Evolutionary conservation across 2,329 filamentous ascomycete genomes (phyloP).

Genomic region (Microcyclosporella mali): DNA sequence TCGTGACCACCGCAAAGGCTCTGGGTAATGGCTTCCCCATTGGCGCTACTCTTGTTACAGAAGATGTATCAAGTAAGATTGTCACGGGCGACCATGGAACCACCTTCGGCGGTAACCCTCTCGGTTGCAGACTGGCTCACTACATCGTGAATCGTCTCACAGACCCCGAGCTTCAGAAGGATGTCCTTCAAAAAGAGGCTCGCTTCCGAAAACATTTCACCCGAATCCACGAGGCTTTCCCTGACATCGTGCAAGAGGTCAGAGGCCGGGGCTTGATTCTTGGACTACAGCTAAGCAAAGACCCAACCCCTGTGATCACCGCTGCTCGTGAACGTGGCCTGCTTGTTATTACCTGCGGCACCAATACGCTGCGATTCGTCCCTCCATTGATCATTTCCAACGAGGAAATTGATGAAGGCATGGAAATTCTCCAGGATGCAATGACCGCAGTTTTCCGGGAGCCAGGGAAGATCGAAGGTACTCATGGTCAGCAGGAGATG

Average conservation of each 20-base stretch:
- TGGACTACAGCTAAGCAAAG: constrained; percentile 72
- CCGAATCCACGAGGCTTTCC: constrained; percentile 54
- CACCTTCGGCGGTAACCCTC: constrained; percentile 87
- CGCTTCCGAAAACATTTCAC: constrained; percentile 55
- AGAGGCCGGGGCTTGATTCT: constrained; percentile 80
- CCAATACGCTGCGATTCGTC: constrained; percentile 86
- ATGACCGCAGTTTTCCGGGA: constrained; percentile 51
- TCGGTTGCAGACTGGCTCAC: constrained; percentile 77
- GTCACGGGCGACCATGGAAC: constrained; percentile 82
- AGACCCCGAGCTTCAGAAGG: constrained; percentile 61
- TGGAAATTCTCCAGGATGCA: constrained; percentile 67
- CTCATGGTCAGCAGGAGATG: constrained; percentile 43
- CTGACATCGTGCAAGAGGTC: constrained; percentile 68
- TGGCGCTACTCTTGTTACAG: constrained; percentile 67
- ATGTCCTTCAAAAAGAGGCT: constrained; percentile 62
- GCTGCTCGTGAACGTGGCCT: constrained; percentile 83
- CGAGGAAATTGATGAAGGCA: constrained; percentile 70
- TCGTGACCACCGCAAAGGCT: constrained; percentile 90
- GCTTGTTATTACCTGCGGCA: constrained; percentile 85
- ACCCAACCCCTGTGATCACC: constrained; percentile 68
- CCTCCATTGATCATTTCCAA: constrained; percentile 77
- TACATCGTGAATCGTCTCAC: constrained; percentile 75
- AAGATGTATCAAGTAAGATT: constrained; percentile 62
- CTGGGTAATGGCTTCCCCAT: constrained; percentile 96
- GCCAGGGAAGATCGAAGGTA: constrained; percentile 32